Evolutionary conservation across 1,139 yeast species (phyloP).

Genomic region (Wickerhamomyces sp.): DNA sequence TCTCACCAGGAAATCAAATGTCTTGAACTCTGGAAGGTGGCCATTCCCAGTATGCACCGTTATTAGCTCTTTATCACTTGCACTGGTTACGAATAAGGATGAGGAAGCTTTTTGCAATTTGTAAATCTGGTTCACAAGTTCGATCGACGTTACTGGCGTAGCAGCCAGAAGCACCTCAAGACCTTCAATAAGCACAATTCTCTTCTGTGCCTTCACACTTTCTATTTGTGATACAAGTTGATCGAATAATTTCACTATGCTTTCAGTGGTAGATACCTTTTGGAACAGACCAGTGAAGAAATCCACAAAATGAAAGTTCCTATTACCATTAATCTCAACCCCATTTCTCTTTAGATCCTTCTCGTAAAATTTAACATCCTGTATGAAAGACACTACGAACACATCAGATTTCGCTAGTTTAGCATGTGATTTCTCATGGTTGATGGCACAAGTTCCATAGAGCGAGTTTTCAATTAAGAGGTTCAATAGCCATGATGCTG

Average conservation of each 20-base stretch:
- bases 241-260: slow-evolving; percentile 30
- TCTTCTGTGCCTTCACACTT: slow-evolving; percentile 15
- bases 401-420: slow-evolving; percentile 26
- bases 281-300: slow-evolving; percentile 37
- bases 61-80: slow-evolving; percentile 36
- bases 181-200: slow-evolving; percentile 38
- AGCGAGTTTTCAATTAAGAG: slow-evolving; percentile 30
- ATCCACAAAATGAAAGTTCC: slow-evolving; percentile 39
- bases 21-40: slow-evolving; percentile 37
- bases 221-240: slow-evolving; percentile 16
- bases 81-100: slow-evolving; percentile 27
- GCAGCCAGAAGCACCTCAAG: slow-evolving; percentile 47
- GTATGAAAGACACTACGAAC: slow-evolving; percentile 38
- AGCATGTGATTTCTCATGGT: slow-evolving; percentile 16
- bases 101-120: slow-evolving; percentile 35
- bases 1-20: slow-evolving; percentile 33
- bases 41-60: slow-evolving; percentile 33
- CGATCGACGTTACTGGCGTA: slow-evolving; percentile 31
- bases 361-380: slow-evolving; percentile 33
- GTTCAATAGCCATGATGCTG: slow-evolving; percentile 61
- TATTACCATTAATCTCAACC: slow-evolving; percentile 27
- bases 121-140: slow-evolving; percentile 33
- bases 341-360: slow-evolving; percentile 42
- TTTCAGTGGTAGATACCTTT: slow-evolving; percentile 25
- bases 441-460: slow-evolving; percentile 21